These are phyloP conservation scores for Cystobasidium tubakii DNA, from an alignment of 768 basidiomycete genomes.

Conservation along the genomic window DNA sequence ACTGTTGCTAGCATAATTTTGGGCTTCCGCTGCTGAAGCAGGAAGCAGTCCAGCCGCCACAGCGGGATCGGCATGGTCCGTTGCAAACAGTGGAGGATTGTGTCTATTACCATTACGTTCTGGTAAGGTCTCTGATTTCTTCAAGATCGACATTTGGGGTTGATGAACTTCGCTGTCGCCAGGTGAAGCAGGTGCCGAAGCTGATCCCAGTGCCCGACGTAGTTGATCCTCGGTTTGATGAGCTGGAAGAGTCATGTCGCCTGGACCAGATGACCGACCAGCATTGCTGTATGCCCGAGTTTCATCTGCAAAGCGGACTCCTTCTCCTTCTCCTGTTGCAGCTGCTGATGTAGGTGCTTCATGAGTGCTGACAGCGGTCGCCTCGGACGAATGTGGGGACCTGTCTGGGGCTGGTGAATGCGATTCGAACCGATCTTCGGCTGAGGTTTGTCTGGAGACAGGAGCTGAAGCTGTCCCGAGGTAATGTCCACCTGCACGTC, in stretches of 20 bases:
- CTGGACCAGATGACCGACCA: background rate
- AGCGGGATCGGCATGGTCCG: background rate
- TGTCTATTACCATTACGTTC: no score
- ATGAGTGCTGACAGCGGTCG: background rate
- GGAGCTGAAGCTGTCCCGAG: background rate
- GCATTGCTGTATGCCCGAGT: background rate
- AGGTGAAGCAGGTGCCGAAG: slow-evolving; percentile 12
- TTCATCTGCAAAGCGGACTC: background rate
- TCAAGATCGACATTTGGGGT: background rate
- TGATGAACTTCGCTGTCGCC: background rate
- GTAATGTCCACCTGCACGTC: background rate
- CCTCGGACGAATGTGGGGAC: background rate
- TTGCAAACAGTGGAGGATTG: background rate
- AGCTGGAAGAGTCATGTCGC: background rate
- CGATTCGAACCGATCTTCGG: background rate
- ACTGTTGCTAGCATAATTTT: background rate
- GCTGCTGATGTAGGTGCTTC: background rate
- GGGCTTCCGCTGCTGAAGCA: background rate
- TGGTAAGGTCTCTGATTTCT: background rate
- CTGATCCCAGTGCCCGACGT: background rate
- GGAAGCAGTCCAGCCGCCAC: background rate
- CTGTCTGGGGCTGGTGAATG: background rate
- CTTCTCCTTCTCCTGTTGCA: background rate
- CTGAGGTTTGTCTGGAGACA: background rate
- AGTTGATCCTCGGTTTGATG: background rate